These are phyloP conservation scores for Diaporthe ampelina DNA, from an alignment of 2,329 filamentous ascomycete genomes.

Conservation along the genomic window DNA sequence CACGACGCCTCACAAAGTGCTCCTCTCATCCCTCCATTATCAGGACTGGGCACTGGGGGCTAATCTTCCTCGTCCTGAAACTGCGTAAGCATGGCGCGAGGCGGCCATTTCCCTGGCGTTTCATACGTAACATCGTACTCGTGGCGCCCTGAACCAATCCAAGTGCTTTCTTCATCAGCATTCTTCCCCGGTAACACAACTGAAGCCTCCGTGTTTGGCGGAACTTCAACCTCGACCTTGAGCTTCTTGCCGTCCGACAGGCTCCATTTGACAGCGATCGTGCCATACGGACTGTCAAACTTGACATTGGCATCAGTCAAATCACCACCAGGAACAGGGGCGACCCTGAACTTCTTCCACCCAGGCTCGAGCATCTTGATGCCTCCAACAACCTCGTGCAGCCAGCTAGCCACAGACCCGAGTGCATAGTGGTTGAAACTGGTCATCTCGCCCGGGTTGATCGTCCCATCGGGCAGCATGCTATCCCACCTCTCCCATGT, in stretches of 20 bases:
- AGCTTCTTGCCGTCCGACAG: background rate
- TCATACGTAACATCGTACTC: background rate
- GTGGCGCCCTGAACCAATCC: background rate
- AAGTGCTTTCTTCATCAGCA: background rate
- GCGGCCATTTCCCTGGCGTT: constrained; percentile 9
- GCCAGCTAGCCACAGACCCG: constrained; percentile 55
- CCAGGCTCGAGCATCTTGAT: constrained; percentile 49
- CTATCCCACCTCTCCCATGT: constrained; percentile 59
- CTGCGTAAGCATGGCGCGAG: constrained; percentile 3
- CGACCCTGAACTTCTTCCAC: constrained; percentile 49
- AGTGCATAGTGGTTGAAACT: constrained; percentile 59
- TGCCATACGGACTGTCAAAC: constrained; percentile 39
- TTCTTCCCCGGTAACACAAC: constrained; percentile 33
- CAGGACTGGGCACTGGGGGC: too few species aligned
- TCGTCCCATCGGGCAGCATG: constrained; percentile 52
- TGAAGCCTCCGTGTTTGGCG: constrained; percentile 31
- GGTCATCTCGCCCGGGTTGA: constrained; percentile 57
- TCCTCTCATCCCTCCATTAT: too few species aligned
- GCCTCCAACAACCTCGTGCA: constrained; percentile 53
- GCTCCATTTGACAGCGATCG: constrained; percentile 26
- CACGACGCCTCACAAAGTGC: too few species aligned
- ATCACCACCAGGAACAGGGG: constrained; percentile 49
- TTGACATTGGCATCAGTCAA: constrained; percentile 40
- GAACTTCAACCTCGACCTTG: constrained; percentile 28
- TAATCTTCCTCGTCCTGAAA: constrained; percentile 7